Percentiles rank a stretch among this genome's conserved stretches.
Evolutionary conservation across 2,329 filamentous ascomycete species (phyloP).

Genomic region (Aureobasidium vineae): DNA sequence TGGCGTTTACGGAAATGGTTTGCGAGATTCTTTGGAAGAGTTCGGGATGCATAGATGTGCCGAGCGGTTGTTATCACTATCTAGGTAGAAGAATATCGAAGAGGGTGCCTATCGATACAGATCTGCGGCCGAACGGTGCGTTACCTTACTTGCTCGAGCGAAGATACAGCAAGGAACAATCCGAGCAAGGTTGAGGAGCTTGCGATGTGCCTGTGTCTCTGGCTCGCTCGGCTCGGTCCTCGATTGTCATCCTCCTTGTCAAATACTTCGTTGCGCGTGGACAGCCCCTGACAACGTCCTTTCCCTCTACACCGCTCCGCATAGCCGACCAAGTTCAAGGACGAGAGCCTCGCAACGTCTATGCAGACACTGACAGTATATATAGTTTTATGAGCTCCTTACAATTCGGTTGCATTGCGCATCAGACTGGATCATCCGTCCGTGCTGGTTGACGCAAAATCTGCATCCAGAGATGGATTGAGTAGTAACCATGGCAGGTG

Average conservation of each 20-base stretch:
- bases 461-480: conserved; percentile 15
- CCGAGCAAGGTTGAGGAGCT: neutral
- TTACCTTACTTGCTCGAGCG: neutral
- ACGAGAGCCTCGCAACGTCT: conserved; percentile 7
- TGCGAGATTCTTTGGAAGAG: neutral
- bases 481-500: conserved; percentile 18
- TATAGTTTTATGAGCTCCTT: conserved; percentile 16
- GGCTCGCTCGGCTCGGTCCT: conserved; percentile 12
- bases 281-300: conserved; percentile 16
- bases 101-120: conserved; percentile 9
- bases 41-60: conserved; percentile 13
- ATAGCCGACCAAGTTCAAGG: neutral
- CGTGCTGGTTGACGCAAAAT: neutral
- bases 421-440: conserved; percentile 3
- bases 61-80: conserved; percentile 19
- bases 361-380: conserved; percentile 13
- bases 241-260: neutral
- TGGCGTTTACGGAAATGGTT: conserved; percentile 12
- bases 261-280: neutral
- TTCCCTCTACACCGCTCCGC: neutral
- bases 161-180: neutral
- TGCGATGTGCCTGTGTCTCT: neutral
- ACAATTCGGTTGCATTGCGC: neutral
- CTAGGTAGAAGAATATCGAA: conserved; percentile 10
- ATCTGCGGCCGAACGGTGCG: conserved; percentile 10